phyloP scores from a whole-genome alignment of 2,329 filamentous ascomycete species.

The Rhynchosporium secalis region DNA sequence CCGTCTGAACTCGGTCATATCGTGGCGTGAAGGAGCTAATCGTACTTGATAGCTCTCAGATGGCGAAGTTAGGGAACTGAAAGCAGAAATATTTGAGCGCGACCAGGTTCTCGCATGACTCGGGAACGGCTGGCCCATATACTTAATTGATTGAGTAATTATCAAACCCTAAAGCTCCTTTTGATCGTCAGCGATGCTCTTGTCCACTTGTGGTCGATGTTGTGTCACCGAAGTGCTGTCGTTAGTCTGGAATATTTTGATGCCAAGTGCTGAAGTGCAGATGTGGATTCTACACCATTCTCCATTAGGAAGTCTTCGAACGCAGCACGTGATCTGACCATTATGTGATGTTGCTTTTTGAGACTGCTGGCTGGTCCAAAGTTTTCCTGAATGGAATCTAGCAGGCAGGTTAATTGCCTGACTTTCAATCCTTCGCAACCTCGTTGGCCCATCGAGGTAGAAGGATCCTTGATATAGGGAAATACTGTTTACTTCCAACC shows the following conservation, averaged over 20 bases:
- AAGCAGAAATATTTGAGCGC: slow-evolving; percentile 13
- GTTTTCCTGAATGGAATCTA: too few species aligned
- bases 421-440: too few species aligned
- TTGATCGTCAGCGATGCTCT: neutral
- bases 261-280: neutral
- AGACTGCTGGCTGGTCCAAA: too few species aligned
- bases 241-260: neutral
- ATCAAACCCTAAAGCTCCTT: neutral
- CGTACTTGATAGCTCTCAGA: neutral
- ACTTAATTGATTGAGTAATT: neutral
- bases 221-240: neutral
- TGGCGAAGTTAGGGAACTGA: neutral
- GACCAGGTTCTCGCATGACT: neutral
- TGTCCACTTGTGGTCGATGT: neutral
- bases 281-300: slow-evolving; percentile 10
- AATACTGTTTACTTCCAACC: neutral
- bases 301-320: slow-evolving; percentile 22
- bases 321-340: slow-evolving; percentile 18
- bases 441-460: too few species aligned
- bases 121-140: neutral
- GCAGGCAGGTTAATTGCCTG: too few species aligned
- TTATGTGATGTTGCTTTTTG: too few species aligned
- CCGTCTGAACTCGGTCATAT: neutral
- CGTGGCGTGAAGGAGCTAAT: neutral
- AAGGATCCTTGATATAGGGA: neutral